Evolutionary conservation across 495 filamentous ascomycete genomes (phyloP).

Genomic region (Penicillium parvum): DNA sequence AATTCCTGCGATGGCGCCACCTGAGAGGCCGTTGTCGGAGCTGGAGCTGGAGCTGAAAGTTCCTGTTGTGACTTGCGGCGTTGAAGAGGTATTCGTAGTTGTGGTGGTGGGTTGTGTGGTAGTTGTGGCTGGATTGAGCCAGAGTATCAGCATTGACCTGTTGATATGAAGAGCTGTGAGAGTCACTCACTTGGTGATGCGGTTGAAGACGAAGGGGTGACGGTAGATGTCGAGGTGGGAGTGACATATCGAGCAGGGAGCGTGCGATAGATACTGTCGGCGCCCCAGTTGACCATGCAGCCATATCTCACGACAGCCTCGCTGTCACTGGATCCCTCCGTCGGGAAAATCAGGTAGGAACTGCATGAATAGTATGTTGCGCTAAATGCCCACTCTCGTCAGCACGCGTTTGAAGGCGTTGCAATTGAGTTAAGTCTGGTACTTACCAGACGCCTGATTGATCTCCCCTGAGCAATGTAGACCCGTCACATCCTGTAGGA

Average conservation of each 20-base stretch:
- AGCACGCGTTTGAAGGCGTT: too few relatives aligned
- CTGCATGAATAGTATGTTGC: conserved; percentile 1
- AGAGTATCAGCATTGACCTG: background rate
- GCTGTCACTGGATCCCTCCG: background rate
- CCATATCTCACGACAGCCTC: conserved; percentile 3
- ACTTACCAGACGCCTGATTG: conserved; percentile 1
- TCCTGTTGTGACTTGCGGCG: background rate
- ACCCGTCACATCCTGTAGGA: conserved; percentile 6
- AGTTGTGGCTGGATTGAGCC: background rate
- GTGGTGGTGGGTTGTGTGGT: background rate
- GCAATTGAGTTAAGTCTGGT: too few relatives aligned
- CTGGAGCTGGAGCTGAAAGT: background rate
- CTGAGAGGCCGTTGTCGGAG: conserved; percentile 1
- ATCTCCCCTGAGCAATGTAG: conserved; percentile 3
- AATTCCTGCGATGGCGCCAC: conserved; percentile 11
- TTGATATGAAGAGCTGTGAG: background rate
- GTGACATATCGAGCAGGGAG: conserved; percentile 8
- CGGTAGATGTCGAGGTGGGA: conserved; percentile 1
- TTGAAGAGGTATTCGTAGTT: background rate
- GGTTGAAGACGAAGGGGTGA: background rate
- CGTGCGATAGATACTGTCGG: conserved; percentile 11
- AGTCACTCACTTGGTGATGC: conserved; percentile 1
- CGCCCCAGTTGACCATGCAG: conserved; percentile 10
- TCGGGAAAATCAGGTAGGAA: conserved; percentile 9
- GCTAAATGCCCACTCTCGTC: too few relatives aligned